A percentile compares a stretch with the other conserved stretches of the same genome.
Evolutionary conservation across 352 stramenopile species (phyloP).

Genomic region (Phytophthora chlamydospora): DNA sequence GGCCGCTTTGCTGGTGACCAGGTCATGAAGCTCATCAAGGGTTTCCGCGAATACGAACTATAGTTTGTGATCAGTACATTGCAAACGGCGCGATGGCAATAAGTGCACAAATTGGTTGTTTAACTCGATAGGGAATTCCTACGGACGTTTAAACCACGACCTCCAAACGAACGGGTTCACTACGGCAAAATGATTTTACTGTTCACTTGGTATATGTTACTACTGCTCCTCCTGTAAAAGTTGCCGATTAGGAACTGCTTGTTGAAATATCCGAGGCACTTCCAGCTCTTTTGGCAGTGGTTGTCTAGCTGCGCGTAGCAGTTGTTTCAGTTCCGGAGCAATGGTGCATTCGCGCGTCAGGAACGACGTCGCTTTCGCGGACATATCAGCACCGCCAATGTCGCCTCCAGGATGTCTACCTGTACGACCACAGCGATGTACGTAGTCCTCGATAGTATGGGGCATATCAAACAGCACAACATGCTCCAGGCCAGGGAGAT

Average conservation of each 20-base stretch:
- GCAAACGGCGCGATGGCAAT: too few species aligned
- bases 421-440: slow-evolving; percentile 89
- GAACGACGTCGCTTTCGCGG: slow-evolving; percentile 55
- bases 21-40: slow-evolving; percentile 85
- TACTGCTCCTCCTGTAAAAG: not conserved
- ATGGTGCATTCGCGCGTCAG: slow-evolving; percentile 64
- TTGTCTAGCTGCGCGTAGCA: slow-evolving; percentile 54
- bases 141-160: too few species aligned
- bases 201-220: not conserved
- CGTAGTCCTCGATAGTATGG: slow-evolving; percentile 89
- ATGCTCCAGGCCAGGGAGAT: slow-evolving; percentile 85
- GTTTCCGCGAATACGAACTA: slow-evolving; percentile 57
- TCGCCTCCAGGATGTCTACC: slow-evolving; percentile 44
- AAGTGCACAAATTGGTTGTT: too few species aligned
- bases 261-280: slow-evolving; percentile 45
- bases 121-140: too few species aligned
- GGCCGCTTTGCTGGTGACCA: slow-evolving; percentile 86
- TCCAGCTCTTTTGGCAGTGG: slow-evolving; percentile 54
- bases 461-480: slow-evolving; percentile 93
- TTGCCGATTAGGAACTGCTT: slow-evolving; percentile 2
- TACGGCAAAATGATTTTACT: not conserved
- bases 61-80: slow-evolving; percentile 29
- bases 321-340: slow-evolving; percentile 51
- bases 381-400: slow-evolving; percentile 30
- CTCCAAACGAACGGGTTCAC: too few species aligned